Base-by-base conservation (phyloP, 2,329 filamentous ascomycete genomes). In the Botryotinia globosa region DNA sequence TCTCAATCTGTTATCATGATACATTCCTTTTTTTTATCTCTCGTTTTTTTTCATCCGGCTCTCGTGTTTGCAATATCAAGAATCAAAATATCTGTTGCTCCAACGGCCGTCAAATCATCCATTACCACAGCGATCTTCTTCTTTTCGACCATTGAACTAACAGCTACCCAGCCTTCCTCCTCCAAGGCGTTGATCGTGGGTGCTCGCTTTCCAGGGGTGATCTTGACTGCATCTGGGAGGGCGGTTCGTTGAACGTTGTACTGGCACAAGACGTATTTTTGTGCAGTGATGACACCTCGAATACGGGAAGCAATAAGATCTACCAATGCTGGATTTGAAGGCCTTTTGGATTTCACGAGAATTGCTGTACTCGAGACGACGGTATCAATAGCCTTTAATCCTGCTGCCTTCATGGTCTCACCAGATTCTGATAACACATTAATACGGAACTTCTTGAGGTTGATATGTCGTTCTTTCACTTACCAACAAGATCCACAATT, bases 351-450 rank as follows among this genome's bases (percentile, higher is more conserved):
- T 85, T 95, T 95, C 85, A 99, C 94, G 73, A 99, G 88, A 65
- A 98, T 91, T 45, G 96, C 94, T 29, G 91, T 93, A 72, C 92
- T 94, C 73, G 94, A 90, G 69, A 98, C 88, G 39, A 99, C 94
- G 3, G 96, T 99, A 78, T 96, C 94, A 78, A 98, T 98, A 72
- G 95, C 91, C 84, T 94, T 94, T 68, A 99, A 87, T 37, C 96
- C 96, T 61, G 95, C 95, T 32, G 95, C 96, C 80, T 93, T 92
- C 96, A 99, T 99, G 0, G 96, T 99, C 83, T 98, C 95, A 72
- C 96, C 96, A 32, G 96, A 98, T 86, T 99, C 95, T 96, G 77
- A 32, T 25, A 12, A 58, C 6, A 32, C 71, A 73, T 79, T 74
- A 80, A 76, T 42, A 45, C 20, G 51, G 69, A 20, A 65, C 22